Evolutionary conservation across 108 stramenopile genomes (phyloP), one percentile per base, ranked within the genome.

Genomic region (Nannochloropsis granulata): DNA sequence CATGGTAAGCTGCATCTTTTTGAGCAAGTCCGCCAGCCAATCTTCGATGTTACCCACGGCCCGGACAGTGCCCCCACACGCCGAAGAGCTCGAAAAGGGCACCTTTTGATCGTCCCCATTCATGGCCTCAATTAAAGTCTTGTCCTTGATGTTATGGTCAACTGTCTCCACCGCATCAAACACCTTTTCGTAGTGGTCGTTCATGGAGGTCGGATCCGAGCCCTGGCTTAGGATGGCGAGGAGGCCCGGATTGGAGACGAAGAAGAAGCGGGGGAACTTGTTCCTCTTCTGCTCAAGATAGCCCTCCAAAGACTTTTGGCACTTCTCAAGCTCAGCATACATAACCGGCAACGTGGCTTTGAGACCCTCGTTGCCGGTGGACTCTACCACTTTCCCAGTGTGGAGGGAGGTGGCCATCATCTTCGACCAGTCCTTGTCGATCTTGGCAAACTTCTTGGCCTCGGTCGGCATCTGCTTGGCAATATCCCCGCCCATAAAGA

Each of bases 241-340:
- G 13, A 96, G 92, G 83, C 93, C 93, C 25, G 94, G 93, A 83
- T 95, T 94, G 23, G 94, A 94, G 13, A 95, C 94, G 86, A 96
- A 95, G 88, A 95, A 96, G 92, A 96, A 95, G 83, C 95, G 90
- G 10, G 95, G 95, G 88, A 96, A 96, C 83, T 93, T 93, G 90
- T 93, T 93, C 80, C 94, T 93, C 82, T 96, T 96, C 85, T 94
- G 93, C 86, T 96, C 95, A 21, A 96, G 92, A 87, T 96, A 96
- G 34, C 94, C 94, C 84, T 94, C 94, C 13, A 96, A 92, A 0
- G 94, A 93, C 90, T 94, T 96, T 82, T 94, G 94, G 85, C 95
- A 96, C 85, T 94, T 94, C 87, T 96, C 95, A 19, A 96, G 93
- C 87, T 96, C 95, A 44, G 88, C 43, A 89, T 94, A 94, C 94